phyloP scores from a whole-genome alignment of 306 rosid genomes.

The Cucurbita ficifolia region DNA sequence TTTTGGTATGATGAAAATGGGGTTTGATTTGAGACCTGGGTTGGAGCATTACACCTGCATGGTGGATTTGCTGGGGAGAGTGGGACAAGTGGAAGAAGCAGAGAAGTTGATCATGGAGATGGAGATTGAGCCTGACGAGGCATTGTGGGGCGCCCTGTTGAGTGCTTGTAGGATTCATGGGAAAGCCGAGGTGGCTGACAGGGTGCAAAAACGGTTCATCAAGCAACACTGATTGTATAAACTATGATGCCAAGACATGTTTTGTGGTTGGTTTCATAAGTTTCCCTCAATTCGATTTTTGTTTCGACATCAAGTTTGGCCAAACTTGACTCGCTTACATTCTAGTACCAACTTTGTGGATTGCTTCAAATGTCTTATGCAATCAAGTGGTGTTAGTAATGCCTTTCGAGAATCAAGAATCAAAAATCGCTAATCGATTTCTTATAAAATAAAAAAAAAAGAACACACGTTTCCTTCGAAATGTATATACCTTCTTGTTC shows the following conservation, averaged over 20 bases:
- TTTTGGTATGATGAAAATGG: conserved; percentile 40
- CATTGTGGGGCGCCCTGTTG: conserved; percentile 34
- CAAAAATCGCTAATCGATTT: background rate
- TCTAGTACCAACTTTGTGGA: background rate
- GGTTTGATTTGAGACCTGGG: conserved; percentile 33
- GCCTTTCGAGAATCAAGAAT: background rate
- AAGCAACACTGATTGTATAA: background rate
- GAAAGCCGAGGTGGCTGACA: background rate
- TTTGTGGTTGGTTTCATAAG: background rate
- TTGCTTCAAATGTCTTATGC: too few species aligned
- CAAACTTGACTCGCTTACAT: background rate
- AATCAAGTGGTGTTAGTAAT: background rate
- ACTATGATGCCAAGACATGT: background rate
- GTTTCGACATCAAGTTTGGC: background rate
- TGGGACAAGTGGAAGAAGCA: conserved; percentile 54
- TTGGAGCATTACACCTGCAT: conserved; percentile 53
- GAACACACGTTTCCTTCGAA: too few species aligned
- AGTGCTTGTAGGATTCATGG: background rate
- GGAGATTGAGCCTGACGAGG: conserved; percentile 43
- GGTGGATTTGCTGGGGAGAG: conserved; percentile 76
- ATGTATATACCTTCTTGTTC: too few species aligned
- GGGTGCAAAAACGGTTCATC: background rate
- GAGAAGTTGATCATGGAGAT: conserved; percentile 38
- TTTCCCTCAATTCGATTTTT: background rate
- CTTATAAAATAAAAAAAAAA: too few species aligned